Evolutionary conservation across 768 basidiomycete species (phyloP), one percentile per base, ranked within the genome.

Genomic region (Pleurotus cornucopiae): DNA sequence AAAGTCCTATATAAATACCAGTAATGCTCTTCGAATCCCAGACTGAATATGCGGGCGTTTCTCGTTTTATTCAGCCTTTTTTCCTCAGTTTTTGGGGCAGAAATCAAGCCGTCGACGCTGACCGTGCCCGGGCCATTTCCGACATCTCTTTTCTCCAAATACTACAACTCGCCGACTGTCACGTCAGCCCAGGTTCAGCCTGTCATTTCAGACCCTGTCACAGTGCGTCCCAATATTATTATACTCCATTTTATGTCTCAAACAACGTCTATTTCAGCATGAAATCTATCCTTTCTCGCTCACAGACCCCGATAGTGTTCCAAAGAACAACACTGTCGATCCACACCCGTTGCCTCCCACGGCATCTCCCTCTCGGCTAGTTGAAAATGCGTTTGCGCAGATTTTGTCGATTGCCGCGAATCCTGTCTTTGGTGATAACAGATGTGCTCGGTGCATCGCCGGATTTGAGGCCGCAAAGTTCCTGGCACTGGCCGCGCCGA

Each of bases 121-220:
- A 81, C 85, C 2, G 85, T 69, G 4, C 78, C 84, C 4, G 86
- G 85, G 25, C 63, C 70, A 2, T 89, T 88, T 66, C 87, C 88
- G 1, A 86, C 86, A 1, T 79, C 84, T 4, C 69, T 78, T 39
- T 91, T 83, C 67, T 64, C 73, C n/a, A 64, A 74, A 51, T 91
- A 89, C 67, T 88, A 84, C 70, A 89, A 89, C 67, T 70, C 78
- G 60, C 87, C 89, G 30, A 89, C 86, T 1, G 84, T 81, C 30
- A 90, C 89, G 2, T 79, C 80, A 11, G 81, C 76, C 0, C 89
- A 91, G 64, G 83, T 83, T 3, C 89, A 91, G 68, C 89, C 88
- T n/a, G 76, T 89, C 57, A 78, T 91, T 38, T 81, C 86, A 12
- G 88, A 91, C 64, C 84, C 86, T 6, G 79, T 89, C 30, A 77